These are phyloP conservation scores for Cladosporium phlei DNA, from an alignment of 2,329 filamentous ascomycete genomes.

Conservation along the genomic window DNA sequence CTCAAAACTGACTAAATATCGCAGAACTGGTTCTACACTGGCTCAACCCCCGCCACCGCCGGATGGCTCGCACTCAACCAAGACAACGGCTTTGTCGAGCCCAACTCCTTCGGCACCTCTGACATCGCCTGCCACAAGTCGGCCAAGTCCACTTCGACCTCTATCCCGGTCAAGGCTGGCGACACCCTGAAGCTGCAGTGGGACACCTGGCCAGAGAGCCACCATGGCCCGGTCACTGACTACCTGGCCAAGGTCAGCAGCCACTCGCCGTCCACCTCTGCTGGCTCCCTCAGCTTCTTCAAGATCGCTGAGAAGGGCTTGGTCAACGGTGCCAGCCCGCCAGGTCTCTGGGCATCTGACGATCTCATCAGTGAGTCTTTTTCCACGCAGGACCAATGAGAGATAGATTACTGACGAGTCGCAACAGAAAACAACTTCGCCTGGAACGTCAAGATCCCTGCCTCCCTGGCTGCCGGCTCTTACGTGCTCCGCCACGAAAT, in stretches of 20 bases:
- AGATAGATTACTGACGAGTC: too few species aligned
- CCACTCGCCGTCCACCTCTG: slow-evolving; percentile 51
- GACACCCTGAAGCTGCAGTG: slow-evolving; percentile 56
- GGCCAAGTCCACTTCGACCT: slow-evolving; percentile 46
- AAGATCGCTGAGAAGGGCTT: slow-evolving; percentile 59
- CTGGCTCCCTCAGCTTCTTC: slow-evolving; percentile 54
- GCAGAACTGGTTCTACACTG: slow-evolving; percentile 10
- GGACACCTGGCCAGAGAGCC: slow-evolving; percentile 59
- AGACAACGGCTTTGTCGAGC: slow-evolving; percentile 37
- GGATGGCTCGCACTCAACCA: slow-evolving; percentile 17
- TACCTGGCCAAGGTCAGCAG: slow-evolving; percentile 58
- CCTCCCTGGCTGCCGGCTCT: slow-evolving; percentile 46
- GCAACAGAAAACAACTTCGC: slow-evolving; percentile 2
- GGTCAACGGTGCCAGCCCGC: slow-evolving; percentile 37
- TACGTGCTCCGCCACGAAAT: slow-evolving; percentile 56
- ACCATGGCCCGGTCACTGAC: slow-evolving; percentile 60
- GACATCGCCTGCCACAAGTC: slow-evolving; percentile 46
- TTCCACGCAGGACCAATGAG: too few species aligned
- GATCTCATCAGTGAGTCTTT: slow-evolving; percentile 31
- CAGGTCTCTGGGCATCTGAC: slow-evolving; percentile 54
- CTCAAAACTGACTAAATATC: neutral
- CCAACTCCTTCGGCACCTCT: slow-evolving; percentile 19
- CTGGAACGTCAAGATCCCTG: slow-evolving; percentile 47
- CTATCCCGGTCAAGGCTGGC: slow-evolving; percentile 56
- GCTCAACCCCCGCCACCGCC: neutral